Evolutionary conservation across 495 filamentous ascomycete genomes (phyloP), one percentile per base, ranked within the genome.

Genomic region (Aspergillus mulundensis): DNA sequence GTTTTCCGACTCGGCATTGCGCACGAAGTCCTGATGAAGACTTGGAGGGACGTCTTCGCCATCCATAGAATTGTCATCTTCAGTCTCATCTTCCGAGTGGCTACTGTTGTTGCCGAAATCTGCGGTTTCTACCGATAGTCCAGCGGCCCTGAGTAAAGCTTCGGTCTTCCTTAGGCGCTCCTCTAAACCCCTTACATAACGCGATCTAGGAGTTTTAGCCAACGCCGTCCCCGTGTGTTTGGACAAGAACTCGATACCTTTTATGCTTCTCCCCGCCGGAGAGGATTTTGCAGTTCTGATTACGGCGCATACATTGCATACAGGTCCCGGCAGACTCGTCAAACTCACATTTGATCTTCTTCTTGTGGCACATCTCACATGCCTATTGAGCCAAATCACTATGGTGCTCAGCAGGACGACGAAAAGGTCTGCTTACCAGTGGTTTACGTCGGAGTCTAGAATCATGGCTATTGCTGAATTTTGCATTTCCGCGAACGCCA

Each of bases 341-440:
- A 48, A 91, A 85, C 68, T 96, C 91, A 70, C 94, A 98, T 73
- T 94, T 96, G 65, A 94, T 95, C 81, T 97, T 97, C 80, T 91
- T 96, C 75, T 90, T 94, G 62, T 89, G 84, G 66, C 94, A 98
- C 88, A 91, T 92, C 66, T 96, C 91, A 77, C 93, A 98, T 48
- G 91, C 91, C 88, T 93, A 65, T 45, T 51, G 25, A 39, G 59
- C 58, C 50, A 56, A 8, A 50, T 62, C 61, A 66, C 58, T 59
- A 57, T 52, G 34, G 15, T 24, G 32, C 41, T 24, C 36, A 12
- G 28, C 24, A 39, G 32, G 41, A 32, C 20, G 20, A 23, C 34
- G 39, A 53, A 19, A 39, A 51, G 30, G 18, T n/a, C 36, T 52
- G 50, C 63, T 64, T 68, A 68, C 66, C 63, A 64, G 50, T 57